Evolutionary conservation across 106 monocot genomes (phyloP).

Genomic region (Acorus calamus): DNA sequence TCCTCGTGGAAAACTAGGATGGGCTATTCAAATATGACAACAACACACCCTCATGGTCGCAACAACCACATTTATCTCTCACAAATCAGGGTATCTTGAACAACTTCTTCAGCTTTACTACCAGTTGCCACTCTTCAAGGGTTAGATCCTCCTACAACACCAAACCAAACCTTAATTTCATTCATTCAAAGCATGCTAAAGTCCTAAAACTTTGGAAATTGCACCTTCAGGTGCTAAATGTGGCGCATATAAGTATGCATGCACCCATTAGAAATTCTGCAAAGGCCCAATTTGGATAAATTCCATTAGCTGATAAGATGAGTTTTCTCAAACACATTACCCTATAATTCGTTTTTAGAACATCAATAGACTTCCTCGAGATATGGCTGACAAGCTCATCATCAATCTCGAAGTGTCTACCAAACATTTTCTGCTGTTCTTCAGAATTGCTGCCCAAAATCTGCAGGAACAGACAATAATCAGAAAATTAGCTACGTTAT

Average conservation of each 20-base stretch:
- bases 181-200: neutral
- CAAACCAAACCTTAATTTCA: neutral
- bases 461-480: slow-evolving; percentile 17
- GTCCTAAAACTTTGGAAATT: neutral
- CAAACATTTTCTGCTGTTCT: slow-evolving; percentile 75
- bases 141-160: slow-evolving; percentile 61
- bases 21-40: no score
- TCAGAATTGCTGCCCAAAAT: slow-evolving; percentile 55
- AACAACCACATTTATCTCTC: no score
- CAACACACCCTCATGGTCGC: no score
- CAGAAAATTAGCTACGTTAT: neutral
- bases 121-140: slow-evolving; percentile 67
- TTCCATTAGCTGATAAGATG: neutral
- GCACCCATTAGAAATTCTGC: no score
- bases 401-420: slow-evolving; percentile 79
- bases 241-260: no score
- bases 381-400: slow-evolving; percentile 96
- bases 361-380: slow-evolving; percentile 75
- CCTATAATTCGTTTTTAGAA: slow-evolving; percentile 77
- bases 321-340: slow-evolving; percentile 17
- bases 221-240: no score
- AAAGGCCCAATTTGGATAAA: neutral
- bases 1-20: no score
- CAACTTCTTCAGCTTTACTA: slow-evolving; percentile 52
- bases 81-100: slow-evolving; percentile 52